Evolutionary conservation across 2,329 filamentous ascomycete genomes (phyloP), one percentile per base, ranked within the genome.

Genomic region (Clonostachys chloroleuca): DNA sequence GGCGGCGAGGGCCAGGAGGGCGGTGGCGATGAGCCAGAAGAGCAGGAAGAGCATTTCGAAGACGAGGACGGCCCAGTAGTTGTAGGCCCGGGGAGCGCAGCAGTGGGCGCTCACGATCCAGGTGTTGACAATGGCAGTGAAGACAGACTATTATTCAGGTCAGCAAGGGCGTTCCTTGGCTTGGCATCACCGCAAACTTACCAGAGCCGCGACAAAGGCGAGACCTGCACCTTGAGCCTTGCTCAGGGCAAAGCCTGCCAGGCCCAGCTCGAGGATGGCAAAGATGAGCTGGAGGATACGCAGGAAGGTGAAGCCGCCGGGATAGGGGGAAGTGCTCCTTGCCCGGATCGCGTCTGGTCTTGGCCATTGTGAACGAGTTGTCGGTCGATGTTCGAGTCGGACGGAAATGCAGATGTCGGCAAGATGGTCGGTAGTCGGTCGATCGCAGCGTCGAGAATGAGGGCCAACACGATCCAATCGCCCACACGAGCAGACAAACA

Each of bases 1-100:
- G 24, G 68, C 62, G 40, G 67, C 54, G 17, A 54, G 43, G 8
- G 71, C 71, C 9, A 72, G 57, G 14, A 73, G 52, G 12, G 66
- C 68, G 40, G 75, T 71, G 2, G 69, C 64, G 45, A 63, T 54
- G 36, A 78, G 61, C 79, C 77, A 83, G 58, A 81, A 74, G 47
- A 82, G 50, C 45, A 75, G 56, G 30, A 76, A 68, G 48, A 75
- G 67, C 16, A 75, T 68, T 51, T 82, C 78, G 36, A 81, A 62
- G 18, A 63, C 65, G 5, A 81, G 59, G 8, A 77, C 65, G 24
- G 73, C 73, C 70, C 75, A 80, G 60, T 75, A 75, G 59, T 81
- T 81, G 60, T 74, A 79, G 18, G 66, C 54, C 3, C 59, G 58
- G n/a, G 68, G 64, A 1, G 62, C 56, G 18, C 63, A 64, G 37